Conservation (phyloP, 495 filamentous ascomycete genomes). For the Tuber indicum region DNA sequence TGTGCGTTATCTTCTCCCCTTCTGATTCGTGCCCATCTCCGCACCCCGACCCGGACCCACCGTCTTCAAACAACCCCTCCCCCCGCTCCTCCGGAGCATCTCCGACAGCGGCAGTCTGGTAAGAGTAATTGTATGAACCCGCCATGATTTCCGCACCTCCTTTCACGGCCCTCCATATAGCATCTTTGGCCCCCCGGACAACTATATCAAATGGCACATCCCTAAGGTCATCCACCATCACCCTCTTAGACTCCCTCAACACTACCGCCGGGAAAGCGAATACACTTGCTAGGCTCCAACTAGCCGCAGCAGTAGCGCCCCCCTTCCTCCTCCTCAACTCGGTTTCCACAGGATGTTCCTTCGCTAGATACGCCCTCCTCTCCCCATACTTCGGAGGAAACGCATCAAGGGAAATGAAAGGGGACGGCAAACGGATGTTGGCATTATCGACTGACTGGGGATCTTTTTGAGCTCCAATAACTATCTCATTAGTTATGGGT, state of each 20-base stretch:
- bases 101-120: not conserved
- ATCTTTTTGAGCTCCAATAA: not conserved
- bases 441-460: not conserved
- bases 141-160: not conserved
- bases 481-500: not conserved
- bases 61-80: not conserved
- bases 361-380: not conserved
- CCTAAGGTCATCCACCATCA: not conserved
- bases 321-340: not conserved
- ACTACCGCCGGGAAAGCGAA: not conserved
- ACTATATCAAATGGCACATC: not conserved
- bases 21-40: not conserved
- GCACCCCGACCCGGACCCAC: no score
- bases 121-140: not conserved
- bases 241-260: not conserved
- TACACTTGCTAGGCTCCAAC: not conserved
- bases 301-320: not conserved
- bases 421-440: not conserved
- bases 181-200: not conserved
- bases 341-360: not conserved
- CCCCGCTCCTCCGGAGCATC: not conserved
- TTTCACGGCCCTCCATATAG: not conserved
- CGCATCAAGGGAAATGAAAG: not conserved
- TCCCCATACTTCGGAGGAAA: not conserved
- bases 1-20: constrained; percentile 22